Evolutionary conservation across 2,329 filamentous ascomycete genomes (phyloP).

Genomic region (Sarocladium oryzae): DNA sequence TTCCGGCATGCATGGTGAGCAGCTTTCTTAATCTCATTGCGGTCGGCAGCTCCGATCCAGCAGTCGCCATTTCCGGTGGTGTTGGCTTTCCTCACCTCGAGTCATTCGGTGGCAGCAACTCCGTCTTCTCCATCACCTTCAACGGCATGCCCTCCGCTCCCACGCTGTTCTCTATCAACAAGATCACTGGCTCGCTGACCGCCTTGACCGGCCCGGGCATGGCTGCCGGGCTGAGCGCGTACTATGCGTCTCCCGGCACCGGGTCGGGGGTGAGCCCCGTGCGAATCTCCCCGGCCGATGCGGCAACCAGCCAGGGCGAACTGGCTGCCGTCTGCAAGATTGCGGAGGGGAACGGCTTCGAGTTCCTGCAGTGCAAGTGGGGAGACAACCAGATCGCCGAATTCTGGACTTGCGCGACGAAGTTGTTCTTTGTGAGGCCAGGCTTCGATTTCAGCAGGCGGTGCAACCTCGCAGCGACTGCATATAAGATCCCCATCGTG

Average conservation of each 20-base stretch:
- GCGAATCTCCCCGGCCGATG: background rate
- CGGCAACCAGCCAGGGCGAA: background rate
- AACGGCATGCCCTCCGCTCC: too few species aligned
- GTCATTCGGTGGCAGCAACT: background rate
- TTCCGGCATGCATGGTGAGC: too few species aligned
- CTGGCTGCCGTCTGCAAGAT: background rate
- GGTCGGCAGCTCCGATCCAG: background rate
- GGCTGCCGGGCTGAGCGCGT: background rate
- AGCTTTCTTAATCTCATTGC: too few species aligned
- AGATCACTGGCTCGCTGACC: background rate
- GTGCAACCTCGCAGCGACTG: background rate
- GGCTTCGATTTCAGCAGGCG: background rate
- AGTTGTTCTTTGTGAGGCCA: background rate
- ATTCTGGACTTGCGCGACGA: background rate
- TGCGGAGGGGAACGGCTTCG: background rate
- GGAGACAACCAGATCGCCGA: constrained; percentile 3
- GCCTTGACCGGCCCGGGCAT: background rate
- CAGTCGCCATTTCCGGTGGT: background rate
- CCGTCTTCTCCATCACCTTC: background rate
- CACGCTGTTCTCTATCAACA: too few species aligned
- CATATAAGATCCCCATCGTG: background rate
- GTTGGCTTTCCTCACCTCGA: background rate
- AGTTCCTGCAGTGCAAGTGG: constrained; percentile 2
- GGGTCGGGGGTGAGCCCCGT: background rate
- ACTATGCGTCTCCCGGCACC: background rate